Evolutionary conservation across 371 early-diverging fungal genomes (phyloP).

Genomic region (Quaeritorhiza haematococci): DNA sequence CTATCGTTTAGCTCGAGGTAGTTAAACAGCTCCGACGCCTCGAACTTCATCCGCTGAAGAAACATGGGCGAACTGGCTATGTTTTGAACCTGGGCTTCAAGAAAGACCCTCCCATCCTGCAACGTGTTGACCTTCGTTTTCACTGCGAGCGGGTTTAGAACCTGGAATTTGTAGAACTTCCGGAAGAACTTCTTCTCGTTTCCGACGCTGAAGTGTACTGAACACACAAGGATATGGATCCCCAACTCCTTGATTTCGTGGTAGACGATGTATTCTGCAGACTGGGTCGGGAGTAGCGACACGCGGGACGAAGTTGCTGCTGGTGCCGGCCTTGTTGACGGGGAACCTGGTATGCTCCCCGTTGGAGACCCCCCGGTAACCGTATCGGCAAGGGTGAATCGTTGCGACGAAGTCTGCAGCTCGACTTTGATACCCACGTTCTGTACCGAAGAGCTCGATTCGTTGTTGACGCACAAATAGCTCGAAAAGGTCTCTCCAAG

Average conservation of each 20-base stretch:
- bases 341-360: neutral
- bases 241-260: constrained; percentile 96
- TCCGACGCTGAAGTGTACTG: constrained; percentile 69
- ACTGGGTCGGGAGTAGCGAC: constrained; percentile 45
- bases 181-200: constrained; percentile 70
- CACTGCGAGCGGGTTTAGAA: constrained; percentile 89
- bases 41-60: constrained; percentile 84
- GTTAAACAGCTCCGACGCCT: constrained; percentile 67
- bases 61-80: constrained; percentile 72
- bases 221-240: constrained; percentile 83
- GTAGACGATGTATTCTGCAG: constrained; percentile 64
- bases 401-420: constrained; percentile 78
- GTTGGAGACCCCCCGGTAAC: constrained; percentile 12
- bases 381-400: constrained; percentile 71
- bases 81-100: constrained; percentile 93
- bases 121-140: constrained; percentile 87
- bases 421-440: constrained; percentile 76
- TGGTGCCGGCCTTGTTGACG: neutral
- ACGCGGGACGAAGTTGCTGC: constrained; percentile 4
- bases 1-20: constrained; percentile 58
- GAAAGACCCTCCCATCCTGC: constrained; percentile 67
- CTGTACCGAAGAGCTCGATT: constrained; percentile 51
- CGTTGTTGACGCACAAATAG: constrained; percentile 86
- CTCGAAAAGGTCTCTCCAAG: constrained; percentile 90
- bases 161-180: constrained; percentile 92